Conservation (phyloP, 1,284 basidiomycete species). For the Papiliotrema fonsecae region DNA sequence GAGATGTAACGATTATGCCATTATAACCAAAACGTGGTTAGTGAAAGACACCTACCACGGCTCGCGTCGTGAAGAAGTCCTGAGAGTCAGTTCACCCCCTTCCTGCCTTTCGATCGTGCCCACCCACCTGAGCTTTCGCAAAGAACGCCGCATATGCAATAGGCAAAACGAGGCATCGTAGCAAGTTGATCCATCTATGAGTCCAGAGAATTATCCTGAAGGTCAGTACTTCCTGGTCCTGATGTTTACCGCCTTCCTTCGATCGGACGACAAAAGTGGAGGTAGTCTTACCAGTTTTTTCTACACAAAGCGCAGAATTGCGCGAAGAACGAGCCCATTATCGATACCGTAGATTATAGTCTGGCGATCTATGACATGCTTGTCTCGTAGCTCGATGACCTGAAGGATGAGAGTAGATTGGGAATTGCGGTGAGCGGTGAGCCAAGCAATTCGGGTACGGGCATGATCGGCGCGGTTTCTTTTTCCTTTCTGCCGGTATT, state of each 20-base stretch:
- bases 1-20: no score
- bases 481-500: no score
- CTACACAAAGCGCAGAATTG: constrained; percentile 61
- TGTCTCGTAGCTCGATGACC: no score
- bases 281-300: constrained; percentile 67
- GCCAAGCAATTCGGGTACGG: no score
- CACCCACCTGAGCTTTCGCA: constrained; percentile 45
- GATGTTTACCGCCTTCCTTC: neutral
- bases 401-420: no score
- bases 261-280: neutral
- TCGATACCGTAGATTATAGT: no score
- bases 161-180: constrained; percentile 64
- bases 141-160: constrained; percentile 66
- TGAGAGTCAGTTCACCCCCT: constrained; percentile 10
- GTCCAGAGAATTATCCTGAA: constrained; percentile 14
- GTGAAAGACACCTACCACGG: constrained; percentile 48
- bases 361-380: no score
- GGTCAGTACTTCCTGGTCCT: neutral
- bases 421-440: no score
- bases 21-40: no score
- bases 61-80: constrained; percentile 24
- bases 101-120: neutral
- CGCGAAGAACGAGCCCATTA: constrained; percentile 17
- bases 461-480: no score
- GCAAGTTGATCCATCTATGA: constrained; percentile 55